These are phyloP conservation scores for Mortierella sp. DNA, from an alignment of 371 early-diverging fungal species.

Conservation along the genomic window DNA sequence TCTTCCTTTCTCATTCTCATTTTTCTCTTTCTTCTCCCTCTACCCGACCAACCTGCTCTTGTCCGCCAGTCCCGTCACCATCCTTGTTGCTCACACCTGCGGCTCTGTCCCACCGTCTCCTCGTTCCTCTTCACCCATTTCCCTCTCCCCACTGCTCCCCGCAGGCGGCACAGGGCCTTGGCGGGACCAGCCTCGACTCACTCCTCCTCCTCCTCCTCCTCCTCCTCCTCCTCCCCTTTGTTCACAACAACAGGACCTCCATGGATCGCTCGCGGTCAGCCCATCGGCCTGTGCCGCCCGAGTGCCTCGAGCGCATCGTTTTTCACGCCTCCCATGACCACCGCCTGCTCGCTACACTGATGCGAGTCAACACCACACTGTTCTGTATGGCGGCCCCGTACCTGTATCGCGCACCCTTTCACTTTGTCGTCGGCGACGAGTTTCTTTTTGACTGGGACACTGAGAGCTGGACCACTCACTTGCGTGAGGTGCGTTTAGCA, in stretches of 20 bases:
- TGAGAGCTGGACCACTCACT: conserved; percentile 22
- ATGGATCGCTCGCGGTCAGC: too few relatives aligned
- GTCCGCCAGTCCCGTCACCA: too few relatives aligned
- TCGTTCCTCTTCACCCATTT: too few relatives aligned
- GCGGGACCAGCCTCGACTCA: neutral
- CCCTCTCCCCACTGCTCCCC: too few relatives aligned
- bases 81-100: too few relatives aligned
- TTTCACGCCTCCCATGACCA: conserved; percentile 26
- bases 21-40: too few relatives aligned
- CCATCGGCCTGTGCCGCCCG: conserved; percentile 8
- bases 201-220: neutral
- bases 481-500: conserved; percentile 23
- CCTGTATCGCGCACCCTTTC: conserved; percentile 21
- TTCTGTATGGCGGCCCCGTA: conserved; percentile 31
- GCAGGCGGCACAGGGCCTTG: too few relatives aligned
- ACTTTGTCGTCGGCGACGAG: conserved; percentile 23
- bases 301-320: conserved; percentile 33
- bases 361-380: conserved; percentile 30
- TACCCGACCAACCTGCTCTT: too few relatives aligned
- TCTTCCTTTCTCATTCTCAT: too few relatives aligned
- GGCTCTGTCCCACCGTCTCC: too few relatives aligned
- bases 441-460: conserved; percentile 32
- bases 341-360: conserved; percentile 19
- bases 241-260: neutral
- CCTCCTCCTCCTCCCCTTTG: conserved; percentile 1